Evolutionary conservation across 495 filamentous ascomycete species (phyloP).

Genomic region (Tuber aestivum): DNA sequence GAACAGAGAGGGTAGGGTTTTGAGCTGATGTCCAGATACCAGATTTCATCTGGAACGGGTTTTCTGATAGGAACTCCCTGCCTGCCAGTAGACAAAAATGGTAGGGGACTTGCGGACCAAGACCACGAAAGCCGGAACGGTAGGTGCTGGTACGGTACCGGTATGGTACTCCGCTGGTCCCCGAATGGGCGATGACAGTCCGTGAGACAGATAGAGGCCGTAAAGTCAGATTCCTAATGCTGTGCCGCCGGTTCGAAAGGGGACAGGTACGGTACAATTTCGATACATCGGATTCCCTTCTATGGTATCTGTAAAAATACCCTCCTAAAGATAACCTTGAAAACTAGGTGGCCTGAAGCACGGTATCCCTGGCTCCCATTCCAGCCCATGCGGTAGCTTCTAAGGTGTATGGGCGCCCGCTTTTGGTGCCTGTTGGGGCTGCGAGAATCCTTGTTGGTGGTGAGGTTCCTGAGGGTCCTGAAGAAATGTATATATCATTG

Average conservation of each 20-base stretch:
- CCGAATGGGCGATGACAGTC: not conserved
- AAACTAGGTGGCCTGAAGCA: not conserved
- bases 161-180: not conserved
- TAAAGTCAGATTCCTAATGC: not conserved
- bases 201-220: not conserved
- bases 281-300: not conserved
- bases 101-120: not conserved
- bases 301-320: not conserved
- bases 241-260: not conserved
- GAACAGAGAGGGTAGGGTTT: not conserved
- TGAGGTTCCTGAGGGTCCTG: not conserved
- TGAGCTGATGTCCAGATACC: not conserved
- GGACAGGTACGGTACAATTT: not conserved
- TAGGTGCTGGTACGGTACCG: not conserved
- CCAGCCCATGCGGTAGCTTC: not conserved
- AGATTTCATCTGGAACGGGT: not conserved
- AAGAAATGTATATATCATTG: not conserved
- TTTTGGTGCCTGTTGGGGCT: not conserved
- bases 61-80: not conserved
- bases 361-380: not conserved
- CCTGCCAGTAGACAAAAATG: not conserved
- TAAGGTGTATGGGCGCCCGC: not conserved
- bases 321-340: not conserved
- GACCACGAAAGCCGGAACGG: not conserved
- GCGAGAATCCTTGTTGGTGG: not conserved